A percentile compares a stretch with the other conserved stretches of the same genome.
phyloP scores from a whole-genome alignment of 1,284 basidiomycete genomes.

The Sporisorium graminicola region DNA sequence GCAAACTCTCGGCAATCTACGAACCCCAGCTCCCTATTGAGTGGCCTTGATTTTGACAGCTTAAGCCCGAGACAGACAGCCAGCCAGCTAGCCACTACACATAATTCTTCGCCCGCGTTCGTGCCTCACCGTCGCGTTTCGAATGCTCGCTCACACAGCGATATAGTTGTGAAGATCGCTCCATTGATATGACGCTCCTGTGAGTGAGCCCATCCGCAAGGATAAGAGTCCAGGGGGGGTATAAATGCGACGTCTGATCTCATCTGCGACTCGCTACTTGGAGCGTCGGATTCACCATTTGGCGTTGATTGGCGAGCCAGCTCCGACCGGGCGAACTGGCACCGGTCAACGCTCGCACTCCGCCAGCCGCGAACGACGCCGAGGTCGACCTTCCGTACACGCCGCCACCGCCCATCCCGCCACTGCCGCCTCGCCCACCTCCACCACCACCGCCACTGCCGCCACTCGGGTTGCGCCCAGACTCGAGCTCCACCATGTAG shows the following conservation, averaged over 20 bases:
- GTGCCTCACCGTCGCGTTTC: neutral
- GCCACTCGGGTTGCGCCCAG: conserved; percentile 43
- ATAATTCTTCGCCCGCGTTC: neutral
- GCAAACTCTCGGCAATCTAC: neutral
- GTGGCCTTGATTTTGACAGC: neutral
- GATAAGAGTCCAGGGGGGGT: conserved; percentile 1
- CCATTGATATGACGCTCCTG: neutral
- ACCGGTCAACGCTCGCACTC: conserved; percentile 36
- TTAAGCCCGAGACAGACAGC: neutral
- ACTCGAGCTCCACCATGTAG: conserved; percentile 52
- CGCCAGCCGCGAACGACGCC: conserved; percentile 34
- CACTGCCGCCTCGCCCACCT: conserved; percentile 7
- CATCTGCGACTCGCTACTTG: conserved; percentile 35
- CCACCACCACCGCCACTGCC: conserved; percentile 17
- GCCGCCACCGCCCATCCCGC: conserved; percentile 1
- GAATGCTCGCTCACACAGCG: neutral
- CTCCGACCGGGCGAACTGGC: conserved; percentile 34
- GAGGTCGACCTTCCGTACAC: conserved; percentile 17
- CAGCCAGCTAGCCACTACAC: too few species aligned
- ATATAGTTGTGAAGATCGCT: neutral
- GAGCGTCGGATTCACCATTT: conserved; percentile 37
- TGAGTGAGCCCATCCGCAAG: neutral
- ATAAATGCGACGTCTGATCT: neutral
- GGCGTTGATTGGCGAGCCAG: conserved; percentile 37
- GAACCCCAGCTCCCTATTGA: neutral